These are phyloP conservation scores for Apiospora phragmitis DNA, from an alignment of 2,329 filamentous ascomycete genomes.

Conservation along the genomic window DNA sequence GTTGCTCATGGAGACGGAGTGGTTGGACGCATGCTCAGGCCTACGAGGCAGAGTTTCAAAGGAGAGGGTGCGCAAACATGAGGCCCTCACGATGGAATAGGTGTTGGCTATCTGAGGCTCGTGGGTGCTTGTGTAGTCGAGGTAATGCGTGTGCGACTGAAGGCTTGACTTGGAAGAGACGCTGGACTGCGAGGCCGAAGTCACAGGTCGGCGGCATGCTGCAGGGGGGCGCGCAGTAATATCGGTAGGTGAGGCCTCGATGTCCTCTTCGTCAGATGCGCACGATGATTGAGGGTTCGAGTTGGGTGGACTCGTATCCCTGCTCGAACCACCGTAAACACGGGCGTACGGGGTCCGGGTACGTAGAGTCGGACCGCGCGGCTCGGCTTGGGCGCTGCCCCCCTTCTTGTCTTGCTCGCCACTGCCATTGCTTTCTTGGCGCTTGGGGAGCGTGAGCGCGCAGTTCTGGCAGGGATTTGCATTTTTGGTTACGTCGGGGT, in stretches of 20 bases:
- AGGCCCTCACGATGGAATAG: conserved; percentile 66
- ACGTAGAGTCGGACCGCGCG: conserved; percentile 56
- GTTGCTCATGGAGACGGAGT: conserved; percentile 32
- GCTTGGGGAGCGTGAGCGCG: conserved; percentile 62
- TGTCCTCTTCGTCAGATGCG: conserved; percentile 45
- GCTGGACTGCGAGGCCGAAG: conserved; percentile 54
- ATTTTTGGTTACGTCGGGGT: conserved; percentile 64
- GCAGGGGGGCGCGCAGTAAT: conserved; percentile 30
- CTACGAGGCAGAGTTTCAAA: conserved; percentile 65
- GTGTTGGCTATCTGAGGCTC: conserved; percentile 62
- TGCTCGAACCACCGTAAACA: conserved; percentile 48
- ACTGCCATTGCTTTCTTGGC: conserved; percentile 33
- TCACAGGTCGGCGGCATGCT: conserved; percentile 39
- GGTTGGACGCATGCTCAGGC: conserved; percentile 34
- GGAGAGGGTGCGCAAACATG: conserved; percentile 65
- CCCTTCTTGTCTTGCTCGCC: conserved; percentile 20
- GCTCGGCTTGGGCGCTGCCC: conserved; percentile 32
- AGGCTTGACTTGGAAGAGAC: conserved; percentile 49
- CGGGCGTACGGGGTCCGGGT: conserved; percentile 62
- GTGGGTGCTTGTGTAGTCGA: conserved; percentile 69
- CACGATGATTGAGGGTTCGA: conserved; percentile 50
- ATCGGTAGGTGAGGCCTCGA: background rate
- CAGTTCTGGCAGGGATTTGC: conserved; percentile 69
- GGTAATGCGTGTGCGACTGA: conserved; percentile 60
- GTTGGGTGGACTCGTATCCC: conserved; percentile 50